Evolutionary conservation across 257 asterid genomes (phyloP), one percentile per base, ranked within the genome.

Genomic region (Pogostemon cablin): DNA sequence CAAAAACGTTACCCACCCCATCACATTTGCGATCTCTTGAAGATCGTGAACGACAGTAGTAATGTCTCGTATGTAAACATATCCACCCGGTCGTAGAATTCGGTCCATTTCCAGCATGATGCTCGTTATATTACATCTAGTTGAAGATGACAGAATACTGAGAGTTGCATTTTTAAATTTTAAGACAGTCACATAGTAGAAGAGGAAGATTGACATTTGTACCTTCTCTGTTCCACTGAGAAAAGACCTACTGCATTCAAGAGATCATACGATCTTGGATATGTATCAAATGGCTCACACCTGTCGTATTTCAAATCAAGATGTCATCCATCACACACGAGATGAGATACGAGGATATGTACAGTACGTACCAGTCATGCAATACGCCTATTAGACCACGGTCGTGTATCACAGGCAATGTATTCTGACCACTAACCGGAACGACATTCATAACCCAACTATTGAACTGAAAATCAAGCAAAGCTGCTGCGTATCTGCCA

Each of bases 71-170:
- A 88, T 85, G 75, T 83, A 88, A 47, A 55, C 96, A 5, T 80
- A 86, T 12, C 96, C 93, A 6, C 89, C 91, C 1, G 93, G 91
- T 71, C 93, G 76, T 11, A 89, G 80, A 53, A 87, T 83, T 43
- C 96, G 84, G 41, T 88, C 91, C 88, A 88, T 88, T 76, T 88
- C 96, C 65, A 88, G 78, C 89, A 88, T 81, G 47, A 88, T 88
- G 72, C 35, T 83, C 4, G 91, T 69, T 42, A 80, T 80, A 46
- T 86, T 85, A 78, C 96, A 85, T 74, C 93, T 86, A 72, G 47
- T 50, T 39, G 20, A 20, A 64, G 48, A 71, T 6, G 9, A 43
- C 2, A 10, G 12, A 11, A 7, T 0, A 7, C 41, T 67, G 7
- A 61, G 47, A 15, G 7, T 34, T n/a, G 12, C 44, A 6, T 25